Base-by-base conservation (phyloP, 805 yeast species). In the Isabelozyma heimii region DNA sequence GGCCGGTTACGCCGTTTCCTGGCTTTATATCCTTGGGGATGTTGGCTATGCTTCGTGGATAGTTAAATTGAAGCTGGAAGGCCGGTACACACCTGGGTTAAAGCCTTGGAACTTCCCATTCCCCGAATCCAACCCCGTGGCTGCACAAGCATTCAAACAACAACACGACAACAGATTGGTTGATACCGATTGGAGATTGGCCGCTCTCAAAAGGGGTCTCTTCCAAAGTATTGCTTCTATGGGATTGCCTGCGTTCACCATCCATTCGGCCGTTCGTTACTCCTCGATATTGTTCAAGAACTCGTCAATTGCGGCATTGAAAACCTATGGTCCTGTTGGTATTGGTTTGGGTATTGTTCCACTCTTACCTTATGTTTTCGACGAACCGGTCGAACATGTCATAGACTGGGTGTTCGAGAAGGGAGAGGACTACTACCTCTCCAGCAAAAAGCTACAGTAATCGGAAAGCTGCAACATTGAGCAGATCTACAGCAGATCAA, bases 241-340 rank as follows among this genome's bases (percentile, higher is more conserved):
- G 94, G 92, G 89, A 13, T 73, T 88, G 40, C 96, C 96, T 8
- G 95, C 95, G 2, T 83, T 87, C 65, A 88, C 96, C 5, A 88
- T 88, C 57, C 96, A 88, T 63, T 76, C 87, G 2, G 72, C 84
- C 5, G 96, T 88, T 39, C 76, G 85, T 55, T 87, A 87, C 61
- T 81, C 90, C 1, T 84, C 89, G 2, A 48, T 70, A 16, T 67
- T 83, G 28, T 81, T 89, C 63, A 83, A 83, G 63, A 82, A 83
- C 61, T 64, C 78, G 45, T 69, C 72, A 43, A 75, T 73, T 50
- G 72, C 74, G 47, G 49, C 68, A 1, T 46, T 88, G 50, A 80
- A 79, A 57, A 72, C 82, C 0, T 87, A 80, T 65, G 91, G 91
- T 4, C 95, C 96, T 1, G 91, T 87, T 27, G 88, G 77, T n/a